phyloP scores from a whole-genome alignment of 768 basidiomycete genomes.

The Leccinum truebloodii region DNA sequence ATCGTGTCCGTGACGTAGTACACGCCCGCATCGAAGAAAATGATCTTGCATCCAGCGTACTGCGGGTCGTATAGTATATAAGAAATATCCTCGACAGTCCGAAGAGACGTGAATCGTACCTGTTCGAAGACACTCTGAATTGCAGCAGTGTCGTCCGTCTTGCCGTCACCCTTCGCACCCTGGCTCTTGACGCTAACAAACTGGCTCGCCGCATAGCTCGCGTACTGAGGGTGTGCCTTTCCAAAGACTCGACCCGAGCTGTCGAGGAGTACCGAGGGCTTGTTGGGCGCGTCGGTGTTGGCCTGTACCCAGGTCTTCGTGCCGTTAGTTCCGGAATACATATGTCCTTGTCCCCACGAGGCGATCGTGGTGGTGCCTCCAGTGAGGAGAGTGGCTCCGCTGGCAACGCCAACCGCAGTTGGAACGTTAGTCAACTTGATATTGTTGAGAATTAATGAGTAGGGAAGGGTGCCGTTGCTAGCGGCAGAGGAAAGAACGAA shows the following conservation, averaged over 20 bases:
- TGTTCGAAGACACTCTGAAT: slow-evolving; percentile 60
- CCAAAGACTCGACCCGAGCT: slow-evolving; percentile 60
- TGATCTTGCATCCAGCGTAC: slow-evolving; percentile 74
- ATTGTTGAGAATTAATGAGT: slow-evolving; percentile 39
- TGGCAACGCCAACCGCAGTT: slow-evolving; percentile 34
- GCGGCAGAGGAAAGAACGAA: slow-evolving; percentile 43
- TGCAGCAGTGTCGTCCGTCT: slow-evolving; percentile 72
- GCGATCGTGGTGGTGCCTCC: slow-evolving; percentile 38
- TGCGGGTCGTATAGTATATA: slow-evolving; percentile 21
- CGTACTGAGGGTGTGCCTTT: slow-evolving; percentile 66
- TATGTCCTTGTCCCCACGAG: slow-evolving; percentile 77
- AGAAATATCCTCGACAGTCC: neutral
- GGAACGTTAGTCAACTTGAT: slow-evolving; percentile 36
- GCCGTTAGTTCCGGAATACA: slow-evolving; percentile 54
- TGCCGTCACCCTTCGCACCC: slow-evolving; percentile 75
- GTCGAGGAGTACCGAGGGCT: slow-evolving; percentile 58
- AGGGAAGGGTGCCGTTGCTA: slow-evolving; percentile 31
- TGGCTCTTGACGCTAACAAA: slow-evolving; percentile 68
- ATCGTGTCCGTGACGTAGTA: slow-evolving; percentile 49
- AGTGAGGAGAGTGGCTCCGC: slow-evolving; percentile 35
- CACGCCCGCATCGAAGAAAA: slow-evolving; percentile 73
- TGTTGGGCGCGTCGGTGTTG: slow-evolving; percentile 44
- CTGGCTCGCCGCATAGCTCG: slow-evolving; percentile 53
- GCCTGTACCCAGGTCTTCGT: slow-evolving; percentile 52
- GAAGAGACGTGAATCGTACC: slow-evolving; percentile 31